A percentile compares a stretch with the other conserved stretches of the same genome.
Conservation (phyloP, 1,284 basidiomycete genomes). For the Ustilago trichophora region DNA sequence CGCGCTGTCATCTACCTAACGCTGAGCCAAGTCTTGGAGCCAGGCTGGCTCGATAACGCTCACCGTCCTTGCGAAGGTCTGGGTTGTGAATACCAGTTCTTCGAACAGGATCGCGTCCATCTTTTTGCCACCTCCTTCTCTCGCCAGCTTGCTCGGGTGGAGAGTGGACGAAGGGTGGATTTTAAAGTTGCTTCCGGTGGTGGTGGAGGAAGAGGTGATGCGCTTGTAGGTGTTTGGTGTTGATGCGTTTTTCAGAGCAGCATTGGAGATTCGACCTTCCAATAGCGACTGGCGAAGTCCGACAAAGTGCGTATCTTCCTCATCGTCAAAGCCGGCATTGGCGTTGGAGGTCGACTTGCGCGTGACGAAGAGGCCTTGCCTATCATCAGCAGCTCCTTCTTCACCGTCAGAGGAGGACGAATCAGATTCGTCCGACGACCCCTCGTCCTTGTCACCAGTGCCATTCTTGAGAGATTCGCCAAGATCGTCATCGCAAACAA, state of each 20-base stretch:
- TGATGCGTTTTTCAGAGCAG: slow-evolving; percentile 53
- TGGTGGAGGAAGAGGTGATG: slow-evolving; percentile 19
- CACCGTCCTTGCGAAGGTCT: slow-evolving; percentile 61
- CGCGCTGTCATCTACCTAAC: too few relatives aligned
- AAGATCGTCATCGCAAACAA: slow-evolving; percentile 55
- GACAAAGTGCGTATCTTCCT: slow-evolving; percentile 32
- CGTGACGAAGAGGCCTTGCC: slow-evolving; percentile 27
- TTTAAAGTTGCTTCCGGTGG: slow-evolving; percentile 45
- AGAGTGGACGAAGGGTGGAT: slow-evolving; percentile 60
- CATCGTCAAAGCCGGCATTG: background rate
- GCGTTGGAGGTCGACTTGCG: slow-evolving; percentile 7
- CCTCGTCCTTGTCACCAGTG: slow-evolving; percentile 1
- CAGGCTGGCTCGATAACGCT: slow-evolving; percentile 57
- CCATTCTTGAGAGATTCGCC: slow-evolving; percentile 1
- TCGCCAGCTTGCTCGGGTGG: slow-evolving; percentile 36
- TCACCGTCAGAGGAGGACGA: background rate
- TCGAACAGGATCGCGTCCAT: slow-evolving; percentile 61
- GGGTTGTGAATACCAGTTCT: slow-evolving; percentile 63
- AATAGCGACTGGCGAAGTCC: slow-evolving; percentile 47
- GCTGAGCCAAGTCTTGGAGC: slow-evolving; percentile 46
- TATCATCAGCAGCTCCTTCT: background rate
- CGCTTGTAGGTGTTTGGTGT: slow-evolving; percentile 49
- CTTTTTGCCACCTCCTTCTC: slow-evolving; percentile 12
- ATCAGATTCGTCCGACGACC: slow-evolving; percentile 3
- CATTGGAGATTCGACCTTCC: slow-evolving; percentile 47